These are phyloP conservation scores for Cercospora sp. DNA, from an alignment of 2,329 filamentous ascomycete genomes.

Conservation along the genomic window DNA sequence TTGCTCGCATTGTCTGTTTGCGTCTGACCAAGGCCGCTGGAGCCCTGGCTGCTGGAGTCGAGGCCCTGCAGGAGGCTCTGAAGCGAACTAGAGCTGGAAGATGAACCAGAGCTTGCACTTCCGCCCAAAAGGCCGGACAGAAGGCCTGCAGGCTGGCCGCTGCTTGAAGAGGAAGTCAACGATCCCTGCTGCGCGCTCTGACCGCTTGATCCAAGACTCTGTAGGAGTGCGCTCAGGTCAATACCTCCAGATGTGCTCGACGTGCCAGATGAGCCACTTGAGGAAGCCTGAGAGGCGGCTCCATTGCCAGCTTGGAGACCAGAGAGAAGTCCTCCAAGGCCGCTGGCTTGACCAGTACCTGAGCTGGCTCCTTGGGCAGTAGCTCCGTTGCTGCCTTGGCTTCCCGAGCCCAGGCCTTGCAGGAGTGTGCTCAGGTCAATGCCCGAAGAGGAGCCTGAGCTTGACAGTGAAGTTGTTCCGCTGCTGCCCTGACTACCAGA, in stretches of 20 bases:
- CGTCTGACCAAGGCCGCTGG: not conserved
- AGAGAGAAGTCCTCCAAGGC: not conserved
- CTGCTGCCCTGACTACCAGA: not conserved
- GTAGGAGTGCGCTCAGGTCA: not conserved
- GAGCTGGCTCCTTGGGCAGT: not conserved
- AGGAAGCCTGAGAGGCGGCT: not conserved
- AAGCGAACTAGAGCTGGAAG: not conserved
- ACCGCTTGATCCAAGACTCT: not conserved
- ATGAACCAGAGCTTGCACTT: not conserved
- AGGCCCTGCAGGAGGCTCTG: not conserved
- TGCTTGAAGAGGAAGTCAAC: not conserved
- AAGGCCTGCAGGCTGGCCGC: not conserved
- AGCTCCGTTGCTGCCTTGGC: not conserved
- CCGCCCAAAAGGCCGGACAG: not conserved
- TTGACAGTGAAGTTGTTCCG: not conserved
- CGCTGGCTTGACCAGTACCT: not conserved
- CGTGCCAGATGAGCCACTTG: not conserved
- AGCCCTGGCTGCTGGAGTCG: not conserved
- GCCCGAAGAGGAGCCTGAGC: not conserved
- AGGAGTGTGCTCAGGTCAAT: not conserved
- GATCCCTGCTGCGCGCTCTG: not conserved
- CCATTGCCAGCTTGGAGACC: not conserved
- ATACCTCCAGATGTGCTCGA: not conserved
- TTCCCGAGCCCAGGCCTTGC: not conserved
- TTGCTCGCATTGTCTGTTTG: not conserved